Percentiles rank a stretch among this genome's conserved stretches.
Evolutionary conservation across 2,329 filamentous ascomycete species (phyloP).

Genomic region (Talaromyces islandicus): DNA sequence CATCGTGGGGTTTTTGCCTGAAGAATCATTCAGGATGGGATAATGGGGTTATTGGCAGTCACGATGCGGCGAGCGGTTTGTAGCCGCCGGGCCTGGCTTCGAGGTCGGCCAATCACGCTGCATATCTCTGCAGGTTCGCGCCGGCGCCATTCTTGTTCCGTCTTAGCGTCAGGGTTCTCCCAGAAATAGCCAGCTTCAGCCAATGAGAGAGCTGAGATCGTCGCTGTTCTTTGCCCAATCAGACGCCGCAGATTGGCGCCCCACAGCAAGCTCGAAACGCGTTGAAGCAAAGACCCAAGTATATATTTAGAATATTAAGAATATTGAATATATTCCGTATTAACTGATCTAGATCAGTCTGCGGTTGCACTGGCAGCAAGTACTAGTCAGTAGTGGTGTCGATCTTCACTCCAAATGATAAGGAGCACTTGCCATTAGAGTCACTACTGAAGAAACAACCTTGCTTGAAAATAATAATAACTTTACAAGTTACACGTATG

Average conservation of each 20-base stretch:
- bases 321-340: no score
- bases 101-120: not conserved
- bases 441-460: not conserved
- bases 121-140: not conserved
- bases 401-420: not conserved
- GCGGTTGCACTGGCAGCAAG: not conserved
- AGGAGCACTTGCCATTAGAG: not conserved
- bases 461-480: no score
- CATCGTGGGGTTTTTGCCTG: not conserved
- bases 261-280: not conserved
- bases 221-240: not conserved
- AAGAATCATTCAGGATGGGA: not conserved
- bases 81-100: not conserved
- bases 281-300: no score
- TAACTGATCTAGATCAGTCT: not conserved
- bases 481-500: no score
- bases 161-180: not conserved
- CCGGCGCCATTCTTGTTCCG: not conserved
- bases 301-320: no score
- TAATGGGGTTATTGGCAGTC: not conserved
- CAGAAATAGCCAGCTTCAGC: not conserved
- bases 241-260: not conserved
- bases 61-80: not conserved
- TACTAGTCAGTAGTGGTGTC: not conserved
- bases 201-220: not conserved